phyloP scores from a whole-genome alignment of 2,329 filamentous ascomycete genomes.

The Cladosporium austrohemisphaericum region DNA sequence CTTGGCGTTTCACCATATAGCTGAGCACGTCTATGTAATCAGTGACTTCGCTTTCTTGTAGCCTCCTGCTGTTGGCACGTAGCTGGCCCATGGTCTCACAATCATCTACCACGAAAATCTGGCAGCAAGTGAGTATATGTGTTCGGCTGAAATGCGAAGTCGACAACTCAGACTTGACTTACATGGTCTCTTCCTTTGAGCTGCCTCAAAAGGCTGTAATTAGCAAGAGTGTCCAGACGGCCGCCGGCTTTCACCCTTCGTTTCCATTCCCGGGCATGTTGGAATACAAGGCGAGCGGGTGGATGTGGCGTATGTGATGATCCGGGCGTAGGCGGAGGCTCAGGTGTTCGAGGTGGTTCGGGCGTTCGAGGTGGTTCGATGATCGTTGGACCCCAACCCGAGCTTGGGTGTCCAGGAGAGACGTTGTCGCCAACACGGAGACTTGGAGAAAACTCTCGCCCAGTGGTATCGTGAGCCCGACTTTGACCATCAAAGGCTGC shows the following conservation, averaged over 20 bases:
- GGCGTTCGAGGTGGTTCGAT: too few relatives aligned
- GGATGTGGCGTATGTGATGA: too few relatives aligned
- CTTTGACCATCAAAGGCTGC: too few relatives aligned
- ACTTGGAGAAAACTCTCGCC: too few relatives aligned
- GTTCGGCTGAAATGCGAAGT: not conserved
- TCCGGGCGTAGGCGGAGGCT: too few relatives aligned
- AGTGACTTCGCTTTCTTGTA: slow-evolving; percentile 4
- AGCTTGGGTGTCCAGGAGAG: too few relatives aligned
- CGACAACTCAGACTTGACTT: too few relatives aligned
- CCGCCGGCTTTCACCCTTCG: not conserved
- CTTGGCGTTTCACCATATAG: slow-evolving; percentile 13
- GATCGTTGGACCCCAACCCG: too few relatives aligned
- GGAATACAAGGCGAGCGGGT: not conserved
- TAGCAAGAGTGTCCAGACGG: not conserved
- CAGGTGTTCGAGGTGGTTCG: too few relatives aligned
- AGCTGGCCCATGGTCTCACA: slow-evolving; percentile 13
- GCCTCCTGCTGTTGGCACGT: not conserved
- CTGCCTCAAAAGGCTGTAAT: not conserved
- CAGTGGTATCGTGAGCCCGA: too few relatives aligned
- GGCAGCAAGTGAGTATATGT: not conserved
- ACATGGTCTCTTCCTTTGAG: slow-evolving; percentile 16
- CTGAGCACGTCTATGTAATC: slow-evolving; percentile 5
- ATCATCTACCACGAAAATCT: slow-evolving; percentile 21
- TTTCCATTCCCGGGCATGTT: not conserved
- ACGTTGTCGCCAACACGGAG: too few relatives aligned